Conservation (phyloP, 176 grass and related monocot species). For the Paspalum vaginatum region DNA sequence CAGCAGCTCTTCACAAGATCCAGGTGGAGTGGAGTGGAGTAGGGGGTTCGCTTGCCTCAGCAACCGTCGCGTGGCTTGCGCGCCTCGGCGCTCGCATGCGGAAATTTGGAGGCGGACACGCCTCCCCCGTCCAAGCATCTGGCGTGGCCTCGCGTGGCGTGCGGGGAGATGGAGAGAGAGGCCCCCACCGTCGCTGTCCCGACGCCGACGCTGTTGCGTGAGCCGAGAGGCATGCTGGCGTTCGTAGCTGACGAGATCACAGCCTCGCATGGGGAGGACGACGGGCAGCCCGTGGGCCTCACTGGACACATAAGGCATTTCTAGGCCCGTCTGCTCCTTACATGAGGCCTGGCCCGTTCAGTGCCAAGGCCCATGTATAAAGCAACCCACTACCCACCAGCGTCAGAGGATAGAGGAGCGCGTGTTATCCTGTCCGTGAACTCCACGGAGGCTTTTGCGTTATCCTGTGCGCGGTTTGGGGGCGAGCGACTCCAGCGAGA, state of each 20-base stretch:
- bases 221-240: background rate
- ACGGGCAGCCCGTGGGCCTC: background rate
- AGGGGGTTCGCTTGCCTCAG: conserved; percentile 42
- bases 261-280: background rate
- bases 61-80: conserved; percentile 45
- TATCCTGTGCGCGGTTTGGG: background rate
- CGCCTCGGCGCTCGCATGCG: background rate
- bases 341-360: background rate
- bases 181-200: background rate
- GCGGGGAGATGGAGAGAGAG: background rate
- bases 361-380: conserved; percentile 1
- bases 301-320: background rate
- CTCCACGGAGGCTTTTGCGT: conserved; percentile 11
- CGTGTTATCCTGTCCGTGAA: conserved; percentile 7
- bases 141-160: conserved; percentile 12
- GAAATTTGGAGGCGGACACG: background rate
- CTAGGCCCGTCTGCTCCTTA: background rate
- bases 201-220: background rate
- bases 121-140: background rate
- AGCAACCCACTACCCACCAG: conserved; percentile 12
- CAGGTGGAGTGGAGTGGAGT: conserved; percentile 1
- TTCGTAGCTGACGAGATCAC: background rate
- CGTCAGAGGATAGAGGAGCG: background rate
- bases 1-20: background rate
- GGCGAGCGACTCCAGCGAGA: background rate